Evolutionary conservation across 2,329 filamentous ascomycete genomes (phyloP), one percentile per base, ranked within the genome.

Genomic region (Xylaria sp.): DNA sequence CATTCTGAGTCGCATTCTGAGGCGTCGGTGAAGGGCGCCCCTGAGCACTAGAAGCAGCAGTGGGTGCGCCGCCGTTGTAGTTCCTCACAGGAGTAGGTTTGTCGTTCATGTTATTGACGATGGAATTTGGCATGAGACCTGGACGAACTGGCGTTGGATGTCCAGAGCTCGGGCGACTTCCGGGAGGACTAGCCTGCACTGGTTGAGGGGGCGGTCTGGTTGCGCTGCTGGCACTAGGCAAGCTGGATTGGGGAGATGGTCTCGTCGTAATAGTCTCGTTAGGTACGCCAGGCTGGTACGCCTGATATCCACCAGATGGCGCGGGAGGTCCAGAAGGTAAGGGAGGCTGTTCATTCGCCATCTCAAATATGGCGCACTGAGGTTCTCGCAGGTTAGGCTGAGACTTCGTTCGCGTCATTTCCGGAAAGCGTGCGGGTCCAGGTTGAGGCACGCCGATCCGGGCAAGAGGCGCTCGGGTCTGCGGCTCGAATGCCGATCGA

Each of bases 321-420:
- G 86, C 73, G 2, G 79, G 76, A 19, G 83, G 84, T 30, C 23
- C 23, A 30, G 23, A 30, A 30, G 86, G 85, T 35, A 86, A 73
- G 2, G 79, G 76, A 19, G 83, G 84, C 18, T 79, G 78, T 66
- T 90, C 86, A 30, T 77, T 80, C 1, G 83, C 85, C 81, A 92
- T 88, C 68, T 91, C 90, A 65, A 91, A 91, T 1, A 89, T 80
- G 7, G 88, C 89, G 2, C 84, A 79, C 66, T 89, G 84, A 2
- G 82, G 80, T 65, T 85, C 80, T 42, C 83, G 79, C 59, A 89
- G 74, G 68, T 89, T 83, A 35, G 87, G 86, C 68, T 90, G 87
- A 9, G 87, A 90, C 64, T 86, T 86, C 13, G 85, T 83, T 61
- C 82, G 80, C 60, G 78, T 82, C 54, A 87, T 72, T 65, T 83